phyloP scores from a whole-genome alignment of 768 basidiomycete species.

The Pluteus cervinus region DNA sequence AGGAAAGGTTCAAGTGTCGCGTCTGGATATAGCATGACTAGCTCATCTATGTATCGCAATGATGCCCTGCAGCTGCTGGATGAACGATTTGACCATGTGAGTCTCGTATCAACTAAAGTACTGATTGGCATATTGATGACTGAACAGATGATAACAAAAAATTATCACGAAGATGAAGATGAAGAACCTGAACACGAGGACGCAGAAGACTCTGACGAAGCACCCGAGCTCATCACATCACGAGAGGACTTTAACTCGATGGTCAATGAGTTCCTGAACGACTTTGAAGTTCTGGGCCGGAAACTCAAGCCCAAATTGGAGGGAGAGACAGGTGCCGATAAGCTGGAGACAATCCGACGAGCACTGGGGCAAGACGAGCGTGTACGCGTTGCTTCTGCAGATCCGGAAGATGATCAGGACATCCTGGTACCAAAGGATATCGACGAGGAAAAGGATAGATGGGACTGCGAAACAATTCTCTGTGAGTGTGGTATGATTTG shows the following conservation, averaged over 20 bases:
- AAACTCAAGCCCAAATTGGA: conserved; percentile 74
- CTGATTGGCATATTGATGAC: neutral
- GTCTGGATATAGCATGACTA: conserved; percentile 96
- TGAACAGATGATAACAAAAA: conserved; percentile 68
- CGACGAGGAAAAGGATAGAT: conserved; percentile 65
- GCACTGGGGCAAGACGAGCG: conserved; percentile 70
- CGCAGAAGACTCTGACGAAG: conserved; percentile 47
- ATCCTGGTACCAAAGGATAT: conserved; percentile 35
- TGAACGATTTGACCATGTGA: conserved; percentile 89
- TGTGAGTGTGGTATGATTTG: conserved; percentile 44
- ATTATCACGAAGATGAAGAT: conserved; percentile 66
- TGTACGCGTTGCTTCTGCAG: conserved; percentile 36
- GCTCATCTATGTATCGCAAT: conserved; percentile 92
- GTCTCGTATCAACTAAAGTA: conserved; percentile 10
- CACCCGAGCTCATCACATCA: conserved; percentile 71
- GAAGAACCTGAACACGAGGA: conserved; percentile 19
- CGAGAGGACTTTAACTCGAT: conserved; percentile 87
- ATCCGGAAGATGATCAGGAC: conserved; percentile 42
- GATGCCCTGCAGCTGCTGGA: conserved; percentile 85
- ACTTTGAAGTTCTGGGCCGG: conserved; percentile 86
- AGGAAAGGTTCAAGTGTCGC: conserved; percentile 76
- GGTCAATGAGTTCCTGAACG: conserved; percentile 90
- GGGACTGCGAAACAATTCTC: conserved; percentile 97
- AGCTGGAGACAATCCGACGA: conserved; percentile 73
- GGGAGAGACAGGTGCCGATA: conserved; percentile 69